Base-by-base conservation (phyloP, 106 monocot species). In the Dendrobium catenatum region DNA sequence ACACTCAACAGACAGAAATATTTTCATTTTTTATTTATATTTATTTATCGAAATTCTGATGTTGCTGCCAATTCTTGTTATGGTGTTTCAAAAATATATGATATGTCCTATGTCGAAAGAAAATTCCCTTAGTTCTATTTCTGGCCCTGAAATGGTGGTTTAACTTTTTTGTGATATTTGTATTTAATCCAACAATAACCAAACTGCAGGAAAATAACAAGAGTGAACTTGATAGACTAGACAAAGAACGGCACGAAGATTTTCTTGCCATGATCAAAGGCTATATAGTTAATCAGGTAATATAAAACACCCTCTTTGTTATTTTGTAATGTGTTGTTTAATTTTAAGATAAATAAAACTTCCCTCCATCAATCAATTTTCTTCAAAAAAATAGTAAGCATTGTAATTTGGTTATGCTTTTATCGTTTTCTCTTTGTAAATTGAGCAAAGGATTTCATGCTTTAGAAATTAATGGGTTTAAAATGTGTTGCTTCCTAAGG, bases 271-370 rank as follows among this genome's bases (percentile, higher is more conserved):
- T 92, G 92, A 77, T 92, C 41, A 88, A 90, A 80, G 92, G 92
- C 18, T 90, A 89, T 88, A 86, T 92, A 22, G 58, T 82, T 54
- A 88, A 88, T 80, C 89, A 92, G 92, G 92, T 92, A 54, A 41
- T 17, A 5, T 42, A 42, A 42, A 7, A 15, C 40, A 18, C 74
- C 1, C 33, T 70, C 9, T 74, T 44, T 74, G 4, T 43, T 44
- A 74, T 74, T 20, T 70, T 70, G 27, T 70, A 70, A 29, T 33
- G 33, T 5, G 2, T 70, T 70, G 8, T 33, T 70, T 70, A 13
- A 51, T 51, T 51, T 51, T 51, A 51, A 51, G 2, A 51, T 51
- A 51, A 3, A 51, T 51, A 51, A 13, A 13, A 51, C 2, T 51
- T 51, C 13, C 2, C 13, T 13, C 51, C 51, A 13, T 15, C 13